Percentiles rank a stretch among this genome's conserved stretches.
phyloP scores from a whole-genome alignment of 768 basidiomycete species.

The Neoboletus subvelutipes region DNA sequence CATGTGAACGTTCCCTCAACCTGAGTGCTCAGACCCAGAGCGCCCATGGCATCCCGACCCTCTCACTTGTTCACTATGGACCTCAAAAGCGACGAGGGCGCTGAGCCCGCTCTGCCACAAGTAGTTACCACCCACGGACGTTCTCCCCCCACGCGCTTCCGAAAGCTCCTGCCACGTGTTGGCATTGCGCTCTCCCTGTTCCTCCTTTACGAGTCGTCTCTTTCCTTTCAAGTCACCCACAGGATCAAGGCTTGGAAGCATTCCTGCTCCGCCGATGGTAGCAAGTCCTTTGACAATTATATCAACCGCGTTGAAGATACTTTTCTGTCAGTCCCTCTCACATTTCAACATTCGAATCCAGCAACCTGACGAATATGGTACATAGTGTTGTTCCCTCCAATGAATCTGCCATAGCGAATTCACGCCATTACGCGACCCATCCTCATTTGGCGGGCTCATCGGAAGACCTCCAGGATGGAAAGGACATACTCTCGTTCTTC shows the following conservation, averaged over 20 bases:
- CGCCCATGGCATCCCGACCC: neutral
- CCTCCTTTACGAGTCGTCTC: constrained; percentile 11
- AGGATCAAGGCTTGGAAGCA: constrained; percentile 10
- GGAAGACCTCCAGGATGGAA: constrained; percentile 63
- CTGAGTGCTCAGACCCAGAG: neutral
- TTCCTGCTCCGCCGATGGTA: constrained; percentile 1
- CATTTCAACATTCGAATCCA: neutral
- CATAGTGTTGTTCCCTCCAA: constrained; percentile 54
- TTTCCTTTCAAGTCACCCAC: neutral
- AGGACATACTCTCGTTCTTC: constrained; percentile 64
- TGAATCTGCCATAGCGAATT: constrained; percentile 57
- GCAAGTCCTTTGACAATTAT: constrained; percentile 15
- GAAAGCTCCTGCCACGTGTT: constrained; percentile 3
- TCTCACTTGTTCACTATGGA: constrained; percentile 13
- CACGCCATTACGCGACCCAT: constrained; percentile 59
- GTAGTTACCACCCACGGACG: constrained; percentile 2
- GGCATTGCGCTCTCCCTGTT: constrained; percentile 7
- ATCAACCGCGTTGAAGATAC: constrained; percentile 26
- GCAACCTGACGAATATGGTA: neutral
- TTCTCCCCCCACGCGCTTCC: neutral
- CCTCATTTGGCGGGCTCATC: constrained; percentile 72
- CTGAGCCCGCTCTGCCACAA: constrained; percentile 7
- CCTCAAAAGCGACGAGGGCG: constrained; percentile 13
- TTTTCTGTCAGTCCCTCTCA: constrained; percentile 34
- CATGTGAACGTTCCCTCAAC: constrained; percentile 7